phyloP scores from a whole-genome alignment of 331 rosid genomes.

The Telfairia occidentalis region DNA sequence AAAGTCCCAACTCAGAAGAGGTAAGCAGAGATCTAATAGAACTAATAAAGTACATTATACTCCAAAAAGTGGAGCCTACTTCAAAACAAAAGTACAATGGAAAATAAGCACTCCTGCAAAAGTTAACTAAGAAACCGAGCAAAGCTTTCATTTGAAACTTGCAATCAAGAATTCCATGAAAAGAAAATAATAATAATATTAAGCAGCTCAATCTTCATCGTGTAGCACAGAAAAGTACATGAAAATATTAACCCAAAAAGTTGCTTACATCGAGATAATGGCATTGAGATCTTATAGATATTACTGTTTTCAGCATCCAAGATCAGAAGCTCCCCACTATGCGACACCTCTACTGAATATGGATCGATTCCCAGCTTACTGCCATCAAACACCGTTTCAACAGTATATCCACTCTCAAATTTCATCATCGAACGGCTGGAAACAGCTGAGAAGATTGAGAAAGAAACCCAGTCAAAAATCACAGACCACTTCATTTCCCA shows the following conservation, averaged over 20 bases:
- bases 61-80: constrained; percentile 43
- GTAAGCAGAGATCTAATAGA: constrained; percentile 20
- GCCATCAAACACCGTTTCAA: constrained; percentile 91
- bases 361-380: constrained; percentile 91
- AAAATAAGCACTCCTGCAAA: not conserved
- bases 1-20: constrained; percentile 4
- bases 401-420: constrained; percentile 79
- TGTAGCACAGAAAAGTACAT: not conserved
- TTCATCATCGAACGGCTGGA: constrained; percentile 76
- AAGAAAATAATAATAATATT: not conserved
- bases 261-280: constrained; percentile 62
- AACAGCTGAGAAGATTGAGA: constrained; percentile 37
- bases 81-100: constrained; percentile 42
- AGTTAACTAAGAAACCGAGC: not conserved
- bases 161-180: not conserved
- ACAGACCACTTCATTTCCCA: not conserved
- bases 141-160: not conserved
- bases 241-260: constrained; percentile 9
- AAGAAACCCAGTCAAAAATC: constrained; percentile 9
- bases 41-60: constrained; percentile 18
- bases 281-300: constrained; percentile 63
- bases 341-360: constrained; percentile 50
- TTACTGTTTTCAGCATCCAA: constrained; percentile 89
- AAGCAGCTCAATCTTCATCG: not conserved
- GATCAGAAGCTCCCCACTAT: constrained; percentile 68